Conservation (phyloP, 2,329 filamentous ascomycete genomes). For the Drechslerella coelobrocha region DNA sequence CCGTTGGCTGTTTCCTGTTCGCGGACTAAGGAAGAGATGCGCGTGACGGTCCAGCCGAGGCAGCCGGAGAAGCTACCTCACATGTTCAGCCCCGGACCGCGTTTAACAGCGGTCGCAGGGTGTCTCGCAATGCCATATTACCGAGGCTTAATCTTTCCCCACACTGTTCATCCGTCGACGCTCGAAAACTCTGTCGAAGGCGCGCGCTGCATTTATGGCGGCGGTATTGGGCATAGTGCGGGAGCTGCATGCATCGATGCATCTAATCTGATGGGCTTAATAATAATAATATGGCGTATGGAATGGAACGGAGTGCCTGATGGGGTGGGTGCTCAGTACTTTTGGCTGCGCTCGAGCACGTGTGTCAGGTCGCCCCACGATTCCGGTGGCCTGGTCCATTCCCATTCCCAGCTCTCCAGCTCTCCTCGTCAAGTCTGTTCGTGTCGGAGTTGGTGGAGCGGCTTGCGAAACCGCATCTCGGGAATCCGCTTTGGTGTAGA, state of each 20-base stretch:
- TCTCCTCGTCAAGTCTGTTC: too few relatives aligned
- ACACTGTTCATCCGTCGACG: conserved; percentile 1
- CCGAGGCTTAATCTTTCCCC: conserved; percentile 2
- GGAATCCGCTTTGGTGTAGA: too few relatives aligned
- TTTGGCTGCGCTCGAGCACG: not conserved
- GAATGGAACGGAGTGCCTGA: too few relatives aligned
- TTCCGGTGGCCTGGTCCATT: not conserved
- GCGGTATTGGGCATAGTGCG: not conserved
- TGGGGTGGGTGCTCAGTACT: too few relatives aligned
- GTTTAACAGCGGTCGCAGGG: conserved; percentile 1
- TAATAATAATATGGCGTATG: too few relatives aligned
- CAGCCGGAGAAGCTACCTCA: conserved; percentile 26
- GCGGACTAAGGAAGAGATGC: not conserved
- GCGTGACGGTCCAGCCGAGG: conserved; percentile 39
- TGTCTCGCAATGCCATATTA: not conserved
- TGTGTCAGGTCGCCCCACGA: not conserved
- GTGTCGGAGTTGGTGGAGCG: too few relatives aligned
- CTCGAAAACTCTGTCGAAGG: not conserved
- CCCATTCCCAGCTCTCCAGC: too few relatives aligned
- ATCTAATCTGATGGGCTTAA: too few relatives aligned
- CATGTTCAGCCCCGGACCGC: conserved; percentile 43
- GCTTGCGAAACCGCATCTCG: too few relatives aligned
- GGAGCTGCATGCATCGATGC: not conserved
- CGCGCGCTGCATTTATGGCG: not conserved
- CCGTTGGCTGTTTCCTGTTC: not conserved